phyloP scores from a whole-genome alignment of 139 green algal species.

The Picochlorum sp. region DNA sequence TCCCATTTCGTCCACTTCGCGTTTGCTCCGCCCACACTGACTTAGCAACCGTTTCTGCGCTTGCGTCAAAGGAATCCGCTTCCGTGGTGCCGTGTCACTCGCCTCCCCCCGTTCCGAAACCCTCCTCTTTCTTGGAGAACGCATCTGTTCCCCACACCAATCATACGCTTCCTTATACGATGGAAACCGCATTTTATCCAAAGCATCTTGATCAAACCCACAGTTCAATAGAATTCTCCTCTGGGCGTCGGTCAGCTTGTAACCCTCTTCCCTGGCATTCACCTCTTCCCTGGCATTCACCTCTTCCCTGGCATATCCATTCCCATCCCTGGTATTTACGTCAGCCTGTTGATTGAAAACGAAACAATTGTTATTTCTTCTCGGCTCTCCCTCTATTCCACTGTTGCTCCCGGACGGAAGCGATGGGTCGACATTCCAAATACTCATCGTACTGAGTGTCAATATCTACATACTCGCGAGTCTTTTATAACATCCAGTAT shows the following conservation, averaged over 20 bases:
- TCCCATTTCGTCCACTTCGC: background rate
- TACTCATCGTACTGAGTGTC: too few relatives aligned
- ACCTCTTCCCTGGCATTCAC: background rate
- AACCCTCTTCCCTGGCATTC: background rate
- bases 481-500: too few relatives aligned
- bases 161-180: background rate
- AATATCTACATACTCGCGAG: too few relatives aligned
- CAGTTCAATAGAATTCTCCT: background rate
- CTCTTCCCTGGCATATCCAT: background rate
- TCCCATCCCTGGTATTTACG: background rate
- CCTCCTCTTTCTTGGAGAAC: background rate
- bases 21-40: background rate
- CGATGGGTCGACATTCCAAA: too few relatives aligned
- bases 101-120: background rate
- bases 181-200: background rate
- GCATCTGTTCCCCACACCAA: background rate
- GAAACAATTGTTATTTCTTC: too few relatives aligned
- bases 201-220: background rate
- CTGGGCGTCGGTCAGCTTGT: background rate
- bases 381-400: too few relatives aligned
- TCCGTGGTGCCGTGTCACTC: background rate
- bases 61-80: background rate
- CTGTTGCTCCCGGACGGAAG: too few relatives aligned
- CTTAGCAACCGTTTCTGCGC: background rate
- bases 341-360: too few relatives aligned